These are phyloP conservation scores for Penicillium sp. DNA, from an alignment of 2,329 filamentous ascomycete genomes.

Conservation along the genomic window DNA sequence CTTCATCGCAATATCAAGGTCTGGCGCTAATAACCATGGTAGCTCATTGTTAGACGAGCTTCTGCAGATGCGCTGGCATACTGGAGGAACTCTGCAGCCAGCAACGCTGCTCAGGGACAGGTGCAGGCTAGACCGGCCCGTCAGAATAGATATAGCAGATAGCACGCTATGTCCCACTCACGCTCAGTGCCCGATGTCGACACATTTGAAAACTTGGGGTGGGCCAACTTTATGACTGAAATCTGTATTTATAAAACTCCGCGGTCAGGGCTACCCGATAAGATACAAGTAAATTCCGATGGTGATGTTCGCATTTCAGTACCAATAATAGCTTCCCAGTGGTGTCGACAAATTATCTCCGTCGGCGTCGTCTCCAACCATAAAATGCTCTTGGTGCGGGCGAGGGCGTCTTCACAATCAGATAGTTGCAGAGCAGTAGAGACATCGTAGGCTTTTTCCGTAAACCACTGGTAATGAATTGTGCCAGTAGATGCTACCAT, in stretches of 20 bases:
- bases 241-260: neutral
- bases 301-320: neutral
- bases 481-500: constrained; percentile 32
- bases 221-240: neutral
- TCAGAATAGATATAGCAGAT: neutral
- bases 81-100: neutral
- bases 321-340: constrained; percentile 18
- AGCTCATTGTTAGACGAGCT: neutral
- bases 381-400: constrained; percentile 16
- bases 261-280: neutral
- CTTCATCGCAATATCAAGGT: neutral
- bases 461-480: constrained; percentile 18
- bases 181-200: too few relatives aligned
- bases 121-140: neutral
- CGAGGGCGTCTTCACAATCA: constrained; percentile 8
- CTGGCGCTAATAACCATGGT: neutral
- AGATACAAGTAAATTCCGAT: neutral
- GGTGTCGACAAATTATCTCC: constrained; percentile 16
- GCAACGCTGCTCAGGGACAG: neutral
- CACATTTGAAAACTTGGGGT: neutral
- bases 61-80: neutral
- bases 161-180: neutral
- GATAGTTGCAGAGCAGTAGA: constrained; percentile 12
- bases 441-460: constrained; percentile 8
- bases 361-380: constrained; percentile 20